phyloP scores from a whole-genome alignment of 352 stramenopile genomes.

The Globisporangium sylvaticum region DNA sequence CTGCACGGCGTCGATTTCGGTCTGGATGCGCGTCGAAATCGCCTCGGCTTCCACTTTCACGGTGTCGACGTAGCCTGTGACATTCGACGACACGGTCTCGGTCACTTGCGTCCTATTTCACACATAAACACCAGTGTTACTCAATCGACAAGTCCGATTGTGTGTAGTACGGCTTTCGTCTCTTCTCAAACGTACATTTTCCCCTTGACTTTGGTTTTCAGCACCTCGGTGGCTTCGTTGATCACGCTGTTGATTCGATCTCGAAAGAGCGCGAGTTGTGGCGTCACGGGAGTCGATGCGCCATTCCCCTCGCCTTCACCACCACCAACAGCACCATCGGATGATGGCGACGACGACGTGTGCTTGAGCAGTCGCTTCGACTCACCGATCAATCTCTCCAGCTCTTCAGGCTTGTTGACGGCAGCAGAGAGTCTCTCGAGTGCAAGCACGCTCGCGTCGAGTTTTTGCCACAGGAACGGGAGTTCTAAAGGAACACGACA shows the following conservation, averaged over 20 bases:
- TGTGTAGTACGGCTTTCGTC: neutral
- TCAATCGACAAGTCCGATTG: neutral
- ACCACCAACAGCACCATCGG: neutral
- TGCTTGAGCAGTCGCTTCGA: slow-evolving; percentile 46
- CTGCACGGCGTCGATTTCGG: slow-evolving; percentile 43
- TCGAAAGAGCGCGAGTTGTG: slow-evolving; percentile 34
- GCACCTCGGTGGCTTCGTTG: slow-evolving; percentile 32
- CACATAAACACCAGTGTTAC: neutral
- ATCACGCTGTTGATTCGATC: slow-evolving; percentile 50
- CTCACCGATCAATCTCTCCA: slow-evolving; percentile 48
- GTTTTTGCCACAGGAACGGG: slow-evolving; percentile 55
- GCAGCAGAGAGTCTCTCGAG: slow-evolving; percentile 42
- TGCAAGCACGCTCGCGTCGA: slow-evolving; percentile 44
- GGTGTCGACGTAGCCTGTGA: slow-evolving; percentile 49
- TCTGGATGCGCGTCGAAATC: slow-evolving; percentile 37
- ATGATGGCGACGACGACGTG: neutral
- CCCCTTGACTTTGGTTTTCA: slow-evolving; percentile 44
- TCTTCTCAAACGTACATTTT: slow-evolving; percentile 41
- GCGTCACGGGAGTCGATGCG: slow-evolving; percentile 7
- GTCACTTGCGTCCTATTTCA: slow-evolving; percentile 47
- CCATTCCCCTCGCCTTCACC: neutral
- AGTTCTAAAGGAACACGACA: neutral
- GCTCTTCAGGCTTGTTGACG: slow-evolving; percentile 56
- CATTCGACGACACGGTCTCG: slow-evolving; percentile 43
- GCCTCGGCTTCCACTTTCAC: slow-evolving; percentile 57